Evolutionary conservation across 371 early-diverging fungal genomes (phyloP).

Genomic region (Circinella minor): DNA sequence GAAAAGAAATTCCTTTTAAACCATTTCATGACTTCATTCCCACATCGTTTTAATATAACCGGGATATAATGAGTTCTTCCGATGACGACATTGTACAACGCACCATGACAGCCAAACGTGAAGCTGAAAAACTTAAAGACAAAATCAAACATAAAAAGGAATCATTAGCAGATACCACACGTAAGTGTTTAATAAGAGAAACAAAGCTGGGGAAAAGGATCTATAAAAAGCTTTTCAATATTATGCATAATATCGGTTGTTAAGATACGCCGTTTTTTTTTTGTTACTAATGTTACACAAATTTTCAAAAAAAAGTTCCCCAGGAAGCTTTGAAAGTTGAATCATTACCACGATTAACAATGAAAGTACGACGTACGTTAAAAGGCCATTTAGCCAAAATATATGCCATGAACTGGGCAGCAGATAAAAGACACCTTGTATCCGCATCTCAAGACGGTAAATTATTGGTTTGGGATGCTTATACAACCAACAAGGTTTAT

Average conservation of each 20-base stretch:
- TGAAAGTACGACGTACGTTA: slow-evolving; percentile 93
- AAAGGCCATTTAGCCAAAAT: slow-evolving; percentile 99
- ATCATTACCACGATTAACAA: slow-evolving; percentile 85
- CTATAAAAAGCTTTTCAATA: no score
- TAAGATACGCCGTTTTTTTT: neutral
- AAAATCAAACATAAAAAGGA: slow-evolving; percentile 91
- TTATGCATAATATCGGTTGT: neutral
- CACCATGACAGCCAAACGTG: slow-evolving; percentile 89
- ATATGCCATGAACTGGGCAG: slow-evolving; percentile 99
- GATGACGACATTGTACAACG: slow-evolving; percentile 84
- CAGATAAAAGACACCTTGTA: slow-evolving; percentile 93
- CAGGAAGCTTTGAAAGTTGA: slow-evolving; percentile 64
- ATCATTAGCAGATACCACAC: slow-evolving; percentile 88
- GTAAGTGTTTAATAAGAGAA: slow-evolving; percentile 48
- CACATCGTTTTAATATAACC: neutral
- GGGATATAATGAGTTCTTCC: slow-evolving; percentile 12
- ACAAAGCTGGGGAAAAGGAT: neutral
- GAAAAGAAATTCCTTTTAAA: neutral
- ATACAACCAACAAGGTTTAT: slow-evolving; percentile 96
- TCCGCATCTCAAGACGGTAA: slow-evolving; percentile 99
- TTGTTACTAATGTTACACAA: slow-evolving; percentile 6
- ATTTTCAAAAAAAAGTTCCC: slow-evolving; percentile 11
- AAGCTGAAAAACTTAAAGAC: slow-evolving; percentile 96
- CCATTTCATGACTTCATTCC: neutral
- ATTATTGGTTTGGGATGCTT: slow-evolving; percentile 98